Base-by-base conservation (phyloP, 2,329 filamentous ascomycete species). In the Leptosphaerulina australis region DNA sequence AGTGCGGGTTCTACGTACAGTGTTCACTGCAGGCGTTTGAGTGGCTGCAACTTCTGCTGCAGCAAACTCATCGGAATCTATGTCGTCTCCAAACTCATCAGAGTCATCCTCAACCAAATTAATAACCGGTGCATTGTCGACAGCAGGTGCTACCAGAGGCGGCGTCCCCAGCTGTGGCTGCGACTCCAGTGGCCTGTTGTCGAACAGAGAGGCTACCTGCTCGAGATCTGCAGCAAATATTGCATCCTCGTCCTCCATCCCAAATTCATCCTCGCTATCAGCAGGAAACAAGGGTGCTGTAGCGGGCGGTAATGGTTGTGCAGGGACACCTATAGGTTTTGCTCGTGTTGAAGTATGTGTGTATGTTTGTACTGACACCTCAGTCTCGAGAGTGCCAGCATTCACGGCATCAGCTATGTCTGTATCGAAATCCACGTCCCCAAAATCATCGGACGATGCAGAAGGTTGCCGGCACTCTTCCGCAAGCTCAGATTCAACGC, bases 1-100 rank as follows among this genome's bases (percentile, higher is more conserved):
- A 12, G 18, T 52, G 36, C 48, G 46, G 55, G 62, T 63, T 59
- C 72, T 78, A 85, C 83, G 72, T 85, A 86, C 83, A 64, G 56
- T 67, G 15, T 51, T 51, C 46, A 53, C 64, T n/a, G 49, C 60
- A 66, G 76, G 67, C 65, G 86, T 84, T 75, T 94, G 87, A 38
- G 88, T 90, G 36, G 88, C 88, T 65, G 83, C 84, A 59, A 86
- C 75, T 73, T 91, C 87, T 58, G 85, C 86, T 53, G 87, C 85
- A 64, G 78, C 78, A 67, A 81, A 78, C 39, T 80, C 75, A 62
- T 93, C 90, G 65, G 90, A 88, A 71, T 96, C 91, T 71, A 84
- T 78, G 54, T 85, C 80, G 60, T 79, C 81, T 36, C 86, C 88
- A 77, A 90, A 90, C 63, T 91, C 87, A 56, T 78, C 78, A 59